Evolutionary conservation across 106 monocot genomes (phyloP).

Genomic region (Dendrobium chrysotoxum): DNA sequence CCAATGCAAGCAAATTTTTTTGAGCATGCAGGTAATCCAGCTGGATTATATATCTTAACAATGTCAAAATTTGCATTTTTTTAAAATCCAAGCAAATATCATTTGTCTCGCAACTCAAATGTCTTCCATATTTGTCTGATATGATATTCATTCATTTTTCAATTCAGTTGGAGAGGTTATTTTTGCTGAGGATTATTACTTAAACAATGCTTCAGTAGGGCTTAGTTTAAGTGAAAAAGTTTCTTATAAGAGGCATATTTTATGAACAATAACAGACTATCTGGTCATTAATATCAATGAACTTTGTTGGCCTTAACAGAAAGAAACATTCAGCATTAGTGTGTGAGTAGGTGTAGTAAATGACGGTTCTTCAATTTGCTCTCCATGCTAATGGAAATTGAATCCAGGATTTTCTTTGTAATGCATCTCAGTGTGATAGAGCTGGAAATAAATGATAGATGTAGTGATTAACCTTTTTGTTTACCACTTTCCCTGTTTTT

Average conservation of each 20-base stretch:
- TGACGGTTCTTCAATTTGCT: background rate
- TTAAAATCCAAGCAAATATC: background rate
- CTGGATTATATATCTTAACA: background rate
- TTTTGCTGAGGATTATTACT: background rate
- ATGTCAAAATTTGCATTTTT: background rate
- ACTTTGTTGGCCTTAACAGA: background rate
- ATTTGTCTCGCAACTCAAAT: background rate
- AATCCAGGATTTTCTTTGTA: background rate
- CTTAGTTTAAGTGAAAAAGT: background rate
- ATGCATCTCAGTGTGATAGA: background rate
- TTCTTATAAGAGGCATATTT: background rate
- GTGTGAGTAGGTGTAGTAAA: background rate
- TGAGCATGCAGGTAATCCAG: constrained; percentile 73
- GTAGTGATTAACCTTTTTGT: background rate
- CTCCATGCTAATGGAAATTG: background rate
- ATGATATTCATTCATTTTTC: background rate
- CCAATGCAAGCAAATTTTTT: constrained; percentile 92
- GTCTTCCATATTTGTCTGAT: background rate
- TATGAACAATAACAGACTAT: background rate
- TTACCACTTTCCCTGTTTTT: background rate
- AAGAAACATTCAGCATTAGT: background rate
- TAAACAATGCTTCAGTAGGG: background rate
- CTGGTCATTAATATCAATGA: background rate
- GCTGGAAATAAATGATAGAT: background rate
- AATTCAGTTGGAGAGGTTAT: background rate